A percentile compares a stretch with the other conserved stretches of the same genome.
phyloP scores from a whole-genome alignment of 2,329 filamentous ascomycete genomes.

The Microcera coccophila region DNA sequence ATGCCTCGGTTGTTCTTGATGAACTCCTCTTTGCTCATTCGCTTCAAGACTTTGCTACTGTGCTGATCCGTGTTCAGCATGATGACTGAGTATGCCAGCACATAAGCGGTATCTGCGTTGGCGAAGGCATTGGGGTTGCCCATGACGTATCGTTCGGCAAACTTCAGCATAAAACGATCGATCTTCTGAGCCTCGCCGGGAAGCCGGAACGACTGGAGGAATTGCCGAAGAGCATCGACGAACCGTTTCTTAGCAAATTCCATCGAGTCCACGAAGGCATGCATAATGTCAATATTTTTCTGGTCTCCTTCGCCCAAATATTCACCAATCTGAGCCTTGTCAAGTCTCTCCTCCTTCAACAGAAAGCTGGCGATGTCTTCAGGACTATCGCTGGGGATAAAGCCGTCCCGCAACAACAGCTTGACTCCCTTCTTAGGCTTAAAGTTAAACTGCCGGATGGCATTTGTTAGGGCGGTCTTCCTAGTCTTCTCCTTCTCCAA shows the following conservation, averaged over 20 bases:
- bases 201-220: slow-evolving; percentile 89
- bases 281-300: slow-evolving; percentile 95
- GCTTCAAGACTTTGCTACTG: slow-evolving; percentile 74
- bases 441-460: slow-evolving; percentile 90
- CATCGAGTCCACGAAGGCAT: slow-evolving; percentile 94
- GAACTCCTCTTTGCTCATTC: slow-evolving; percentile 96
- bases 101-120: slow-evolving; percentile 96
- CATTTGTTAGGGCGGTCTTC: slow-evolving; percentile 88
- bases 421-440: slow-evolving; percentile 95
- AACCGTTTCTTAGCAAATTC: slow-evolving; percentile 89
- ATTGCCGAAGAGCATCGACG: slow-evolving; percentile 85
- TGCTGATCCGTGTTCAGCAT: slow-evolving; percentile 95
- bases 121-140: slow-evolving; percentile 97
- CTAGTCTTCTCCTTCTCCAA: slow-evolving; percentile 92
- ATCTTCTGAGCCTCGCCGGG: slow-evolving; percentile 98
- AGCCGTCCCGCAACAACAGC: slow-evolving; percentile 74
- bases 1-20: slow-evolving; percentile 99
- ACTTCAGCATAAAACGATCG: slow-evolving; percentile 98
- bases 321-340: slow-evolving; percentile 91
- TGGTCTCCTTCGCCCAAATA: slow-evolving; percentile 91
- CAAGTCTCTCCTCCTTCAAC: slow-evolving; percentile 73
- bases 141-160: slow-evolving; percentile 90
- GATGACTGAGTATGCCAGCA: slow-evolving; percentile 93
- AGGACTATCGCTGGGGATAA: slow-evolving; percentile 75
- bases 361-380: slow-evolving; percentile 83